Percentiles rank a stretch among this genome's conserved stretches.
Evolutionary conservation across 192 early-diverging fungal genomes (phyloP).

Genomic region (Podochytrium sp.): DNA sequence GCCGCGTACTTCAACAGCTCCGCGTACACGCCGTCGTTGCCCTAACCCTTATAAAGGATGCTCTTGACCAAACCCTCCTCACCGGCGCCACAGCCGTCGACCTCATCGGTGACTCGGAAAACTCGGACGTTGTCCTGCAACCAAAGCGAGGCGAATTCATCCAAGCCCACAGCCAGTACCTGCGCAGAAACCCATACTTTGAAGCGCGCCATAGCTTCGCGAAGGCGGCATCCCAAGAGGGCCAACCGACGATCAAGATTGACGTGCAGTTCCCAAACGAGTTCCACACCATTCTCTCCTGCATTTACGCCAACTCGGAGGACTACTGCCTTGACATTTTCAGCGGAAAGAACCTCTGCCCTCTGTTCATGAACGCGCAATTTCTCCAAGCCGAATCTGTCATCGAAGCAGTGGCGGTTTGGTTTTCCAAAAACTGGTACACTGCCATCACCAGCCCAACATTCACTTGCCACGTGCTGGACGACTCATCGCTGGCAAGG

Average conservation of each 20-base stretch:
- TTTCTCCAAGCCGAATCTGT: background rate
- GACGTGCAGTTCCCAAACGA: background rate
- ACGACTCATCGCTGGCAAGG: no score
- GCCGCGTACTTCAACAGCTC: background rate
- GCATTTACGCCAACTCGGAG: background rate
- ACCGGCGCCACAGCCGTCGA: background rate
- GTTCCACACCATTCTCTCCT: background rate
- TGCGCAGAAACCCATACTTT: background rate
- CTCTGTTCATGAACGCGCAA: background rate
- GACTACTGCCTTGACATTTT: background rate
- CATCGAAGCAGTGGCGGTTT: background rate
- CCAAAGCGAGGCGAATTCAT: background rate
- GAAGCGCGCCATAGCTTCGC: background rate
- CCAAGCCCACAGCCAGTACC: background rate
- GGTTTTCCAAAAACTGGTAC: background rate
- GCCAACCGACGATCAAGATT: no score
- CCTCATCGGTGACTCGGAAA: background rate
- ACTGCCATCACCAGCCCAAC: background rate
- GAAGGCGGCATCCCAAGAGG: no score
- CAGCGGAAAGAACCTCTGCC: background rate
- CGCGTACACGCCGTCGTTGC: background rate
- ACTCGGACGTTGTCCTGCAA: background rate
- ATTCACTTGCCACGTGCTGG: no score
- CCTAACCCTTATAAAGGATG: no score
- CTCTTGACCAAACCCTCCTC: no score